Conservation (phyloP, 1,284 basidiomycete species). For the Jaminaea rosea region DNA sequence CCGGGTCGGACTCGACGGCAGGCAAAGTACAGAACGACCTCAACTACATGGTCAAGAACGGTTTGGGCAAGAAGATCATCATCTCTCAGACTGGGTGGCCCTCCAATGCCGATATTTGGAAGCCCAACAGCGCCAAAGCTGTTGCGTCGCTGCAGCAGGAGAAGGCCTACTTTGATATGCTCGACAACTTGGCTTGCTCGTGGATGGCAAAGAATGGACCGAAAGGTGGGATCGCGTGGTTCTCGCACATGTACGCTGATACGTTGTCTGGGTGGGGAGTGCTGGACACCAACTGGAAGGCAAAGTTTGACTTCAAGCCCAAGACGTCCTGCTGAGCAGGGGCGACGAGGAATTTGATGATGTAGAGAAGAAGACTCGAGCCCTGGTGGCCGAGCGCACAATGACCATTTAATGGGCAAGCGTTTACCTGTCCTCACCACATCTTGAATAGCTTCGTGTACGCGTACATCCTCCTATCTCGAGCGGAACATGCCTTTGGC, state of each 20-base stretch:
- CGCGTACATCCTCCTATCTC: too few relatives aligned
- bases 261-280: not conserved
- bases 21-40: slow-evolving; percentile 53
- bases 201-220: slow-evolving; percentile 9
- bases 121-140: slow-evolving; percentile 25
- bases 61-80: slow-evolving; percentile 53
- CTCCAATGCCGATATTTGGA: slow-evolving; percentile 13
- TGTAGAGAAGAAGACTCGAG: too few relatives aligned
- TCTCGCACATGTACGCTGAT: slow-evolving; percentile 58
- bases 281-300: not conserved
- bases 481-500: too few relatives aligned
- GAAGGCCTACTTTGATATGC: slow-evolving; percentile 48
- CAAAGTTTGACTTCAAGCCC: not conserved
- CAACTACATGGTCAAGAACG: slow-evolving; percentile 53
- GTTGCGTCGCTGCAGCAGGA: slow-evolving; percentile 21
- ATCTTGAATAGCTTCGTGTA: too few relatives aligned
- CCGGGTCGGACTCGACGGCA: slow-evolving; percentile 60
- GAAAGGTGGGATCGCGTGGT: slow-evolving; percentile 59
- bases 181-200: slow-evolving; percentile 18
- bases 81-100: slow-evolving; percentile 40
- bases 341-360: too few relatives aligned
- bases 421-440: too few relatives aligned
- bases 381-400: too few relatives aligned
- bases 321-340: not conserved
- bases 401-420: too few relatives aligned